These are phyloP conservation scores for Asterionellopsis glacialis DNA, from an alignment of 108 stramenopile species.

Conservation along the genomic window DNA sequence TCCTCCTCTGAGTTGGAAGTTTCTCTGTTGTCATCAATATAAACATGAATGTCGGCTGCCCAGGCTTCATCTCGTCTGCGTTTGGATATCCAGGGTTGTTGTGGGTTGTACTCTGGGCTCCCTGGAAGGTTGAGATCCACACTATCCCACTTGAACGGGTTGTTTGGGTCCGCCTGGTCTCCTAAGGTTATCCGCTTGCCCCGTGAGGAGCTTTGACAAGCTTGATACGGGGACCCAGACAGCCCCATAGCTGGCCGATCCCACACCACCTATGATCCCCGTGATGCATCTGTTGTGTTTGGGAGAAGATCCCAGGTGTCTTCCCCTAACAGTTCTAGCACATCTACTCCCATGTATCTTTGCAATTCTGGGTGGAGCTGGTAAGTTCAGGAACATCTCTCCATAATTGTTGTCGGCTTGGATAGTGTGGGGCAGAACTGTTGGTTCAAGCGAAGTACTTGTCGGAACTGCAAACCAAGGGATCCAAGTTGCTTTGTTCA, in stretches of 20 bases:
- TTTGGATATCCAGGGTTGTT: conserved; percentile 23
- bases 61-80: conserved; percentile 9
- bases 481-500: conserved; percentile 24
- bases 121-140: conserved; percentile 25
- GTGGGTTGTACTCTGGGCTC: too few species aligned
- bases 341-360: too few species aligned
- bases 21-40: conserved; percentile 32
- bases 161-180: too few species aligned
- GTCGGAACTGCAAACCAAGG: conserved; percentile 31
- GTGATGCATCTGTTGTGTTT: too few species aligned
- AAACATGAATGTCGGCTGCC: conserved; percentile 21
- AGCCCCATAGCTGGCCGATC: too few species aligned
- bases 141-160: conserved; percentile 22
- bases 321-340: conserved; percentile 13
- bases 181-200: conserved; percentile 19
- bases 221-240: too few species aligned
- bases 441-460: conserved; percentile 8
- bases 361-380: neutral
- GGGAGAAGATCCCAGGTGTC: conserved; percentile 21
- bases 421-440: conserved; percentile 7
- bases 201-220: conserved; percentile 10
- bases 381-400: too few species aligned
- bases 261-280: conserved; percentile 29
- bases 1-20: conserved; percentile 5
- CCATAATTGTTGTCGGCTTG: conserved; percentile 23